A percentile compares a stretch with the other conserved stretches of the same genome.
phyloP scores from a whole-genome alignment of 78 protist genomes.

The Paratrimastix pyriformis region DNA sequence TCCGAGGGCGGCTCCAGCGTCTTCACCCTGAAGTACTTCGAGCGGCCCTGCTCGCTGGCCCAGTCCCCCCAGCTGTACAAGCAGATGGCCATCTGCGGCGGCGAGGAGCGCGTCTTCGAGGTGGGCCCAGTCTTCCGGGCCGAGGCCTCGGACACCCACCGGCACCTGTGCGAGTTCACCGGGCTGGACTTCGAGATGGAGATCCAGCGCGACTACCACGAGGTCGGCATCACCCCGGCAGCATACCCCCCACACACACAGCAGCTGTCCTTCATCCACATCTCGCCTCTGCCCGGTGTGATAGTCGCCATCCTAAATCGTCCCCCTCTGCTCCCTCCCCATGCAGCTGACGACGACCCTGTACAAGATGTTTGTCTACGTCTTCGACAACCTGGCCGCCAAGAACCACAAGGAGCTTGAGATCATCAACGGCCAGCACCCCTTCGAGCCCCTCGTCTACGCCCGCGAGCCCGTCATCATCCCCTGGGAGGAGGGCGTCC shows the following conservation, averaged over 20 bases:
- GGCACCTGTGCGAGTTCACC: constrained; percentile 95
- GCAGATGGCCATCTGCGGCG: constrained; percentile 91
- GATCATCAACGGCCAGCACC: constrained; percentile 57
- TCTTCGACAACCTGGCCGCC: constrained; percentile 63
- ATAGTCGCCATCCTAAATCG: background rate
- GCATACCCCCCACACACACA: background rate
- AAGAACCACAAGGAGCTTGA: constrained; percentile 42
- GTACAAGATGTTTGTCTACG: constrained; percentile 53
- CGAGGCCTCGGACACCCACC: constrained; percentile 88
- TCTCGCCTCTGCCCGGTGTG: background rate
- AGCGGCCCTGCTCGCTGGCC: constrained; percentile 58
- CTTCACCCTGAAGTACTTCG: constrained; percentile 81
- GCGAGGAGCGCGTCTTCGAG: constrained; percentile 91
- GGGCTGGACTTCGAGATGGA: constrained; percentile 98
- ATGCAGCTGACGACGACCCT: constrained; percentile 65
- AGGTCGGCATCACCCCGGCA: background rate
- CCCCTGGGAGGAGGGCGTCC: constrained; percentile 48
- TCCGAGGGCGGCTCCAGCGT: constrained; percentile 95
- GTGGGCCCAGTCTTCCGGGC: constrained; percentile 97
- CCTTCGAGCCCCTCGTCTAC: constrained; percentile 50
- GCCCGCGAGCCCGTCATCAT: constrained; percentile 48
- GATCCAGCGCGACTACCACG: constrained; percentile 27
- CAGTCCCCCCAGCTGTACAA: constrained; percentile 91
- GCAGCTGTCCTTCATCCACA: background rate
- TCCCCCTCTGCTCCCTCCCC: background rate